phyloP scores from a whole-genome alignment of 805 yeast genomes.

The Zygoascus flipseniorum region DNA sequence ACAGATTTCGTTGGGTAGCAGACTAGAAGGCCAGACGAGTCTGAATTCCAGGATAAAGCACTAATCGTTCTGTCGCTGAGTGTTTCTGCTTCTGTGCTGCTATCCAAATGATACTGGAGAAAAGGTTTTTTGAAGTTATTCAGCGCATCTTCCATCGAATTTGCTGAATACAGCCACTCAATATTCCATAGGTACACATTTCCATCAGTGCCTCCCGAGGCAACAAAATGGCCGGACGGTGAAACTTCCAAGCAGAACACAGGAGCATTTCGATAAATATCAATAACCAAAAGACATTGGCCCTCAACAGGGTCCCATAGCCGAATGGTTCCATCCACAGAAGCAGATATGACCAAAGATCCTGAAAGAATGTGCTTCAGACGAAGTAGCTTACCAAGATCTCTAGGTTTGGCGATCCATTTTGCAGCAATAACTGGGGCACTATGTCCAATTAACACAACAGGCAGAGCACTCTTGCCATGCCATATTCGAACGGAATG shows the following conservation, averaged over 20 bases:
- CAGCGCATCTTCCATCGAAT: not conserved
- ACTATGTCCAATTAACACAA: slow-evolving; percentile 18
- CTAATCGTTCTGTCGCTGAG: slow-evolving; percentile 2
- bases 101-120: not conserved
- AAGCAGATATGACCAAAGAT: slow-evolving; percentile 39
- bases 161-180: not conserved
- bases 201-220: slow-evolving; percentile 62
- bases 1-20: slow-evolving; percentile 13
- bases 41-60: slow-evolving; percentile 15
- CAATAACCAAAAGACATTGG: slow-evolving; percentile 28
- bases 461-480: slow-evolving; percentile 50
- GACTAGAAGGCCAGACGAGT: slow-evolving; percentile 14
- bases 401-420: slow-evolving; percentile 15
- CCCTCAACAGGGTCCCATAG: slow-evolving; percentile 49
- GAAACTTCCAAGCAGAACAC: slow-evolving; percentile 49
- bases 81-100: not conserved
- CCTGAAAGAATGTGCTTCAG: slow-evolving; percentile 7
- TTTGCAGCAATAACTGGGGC: slow-evolving; percentile 20
- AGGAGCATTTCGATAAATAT: slow-evolving; percentile 41
- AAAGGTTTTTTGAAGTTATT: not conserved
- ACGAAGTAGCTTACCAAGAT: slow-evolving; percentile 10
- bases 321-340: slow-evolving; percentile 63
- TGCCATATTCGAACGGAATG: slow-evolving; percentile 63
- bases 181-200: slow-evolving; percentile 31
- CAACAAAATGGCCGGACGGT: slow-evolving; percentile 40